Conservation (phyloP, 352 stramenopile genomes). For the Globisporangium okanoganense region DNA sequence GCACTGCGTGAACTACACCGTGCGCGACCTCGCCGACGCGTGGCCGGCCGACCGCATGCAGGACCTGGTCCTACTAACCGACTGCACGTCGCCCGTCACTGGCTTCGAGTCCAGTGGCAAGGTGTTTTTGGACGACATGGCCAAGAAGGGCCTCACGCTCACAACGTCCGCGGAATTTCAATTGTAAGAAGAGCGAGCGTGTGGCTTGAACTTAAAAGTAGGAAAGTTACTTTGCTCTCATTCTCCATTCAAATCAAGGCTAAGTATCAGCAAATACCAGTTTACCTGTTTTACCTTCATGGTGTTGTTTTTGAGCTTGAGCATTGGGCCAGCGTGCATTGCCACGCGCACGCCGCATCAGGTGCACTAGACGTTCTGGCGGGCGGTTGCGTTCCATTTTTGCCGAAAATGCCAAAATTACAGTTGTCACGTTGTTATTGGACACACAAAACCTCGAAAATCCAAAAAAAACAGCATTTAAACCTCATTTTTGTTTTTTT, state of each 20-base stretch:
- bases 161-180: constrained; percentile 51
- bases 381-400: constrained; percentile 1
- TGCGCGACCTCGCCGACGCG: constrained; percentile 86
- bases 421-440: constrained; percentile 11
- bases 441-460: constrained; percentile 7
- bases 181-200: constrained; percentile 8
- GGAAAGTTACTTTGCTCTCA: neutral
- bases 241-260: neutral
- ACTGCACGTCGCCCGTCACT: constrained; percentile 68
- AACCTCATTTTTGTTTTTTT: neutral
- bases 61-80: constrained; percentile 75
- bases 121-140: constrained; percentile 67
- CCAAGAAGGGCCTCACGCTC: constrained; percentile 49
- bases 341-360: neutral
- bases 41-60: constrained; percentile 72
- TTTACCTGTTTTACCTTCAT: too few species aligned
- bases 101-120: constrained; percentile 67
- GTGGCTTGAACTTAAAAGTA: too few species aligned
- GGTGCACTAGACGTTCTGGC: too few species aligned
- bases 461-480: neutral
- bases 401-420: neutral
- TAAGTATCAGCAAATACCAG: neutral
- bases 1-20: constrained; percentile 97
- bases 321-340: neutral
- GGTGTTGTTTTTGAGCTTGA: too few species aligned